Conservation (phyloP, 768 basidiomycete species). For the Lanmaoa pseudosensibilis region DNA sequence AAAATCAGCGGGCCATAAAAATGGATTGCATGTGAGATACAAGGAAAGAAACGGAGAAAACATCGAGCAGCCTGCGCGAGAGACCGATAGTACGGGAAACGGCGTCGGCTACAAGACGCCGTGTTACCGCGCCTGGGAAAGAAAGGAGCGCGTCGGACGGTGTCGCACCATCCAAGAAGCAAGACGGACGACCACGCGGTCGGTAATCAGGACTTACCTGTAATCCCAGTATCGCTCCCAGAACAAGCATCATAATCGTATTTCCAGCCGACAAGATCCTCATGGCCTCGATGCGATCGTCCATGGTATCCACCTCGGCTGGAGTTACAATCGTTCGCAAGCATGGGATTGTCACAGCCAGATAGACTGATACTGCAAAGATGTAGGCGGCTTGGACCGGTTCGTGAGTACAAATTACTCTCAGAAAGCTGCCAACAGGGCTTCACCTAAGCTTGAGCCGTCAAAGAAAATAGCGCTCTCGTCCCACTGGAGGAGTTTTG, state of each 20-base stretch:
- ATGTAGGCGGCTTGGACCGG: constrained; percentile 63
- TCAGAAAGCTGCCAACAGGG: neutral
- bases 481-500: constrained; percentile 84
- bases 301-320: constrained; percentile 51
- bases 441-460: constrained; percentile 79
- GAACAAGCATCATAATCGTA: constrained; percentile 71
- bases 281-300: constrained; percentile 76
- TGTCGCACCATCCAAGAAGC: constrained; percentile 5
- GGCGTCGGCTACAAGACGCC: constrained; percentile 16
- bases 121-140: constrained; percentile 11
- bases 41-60: constrained; percentile 12
- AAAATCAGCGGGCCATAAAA: constrained; percentile 9
- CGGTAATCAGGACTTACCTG: constrained; percentile 54
- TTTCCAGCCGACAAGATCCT: constrained; percentile 84
- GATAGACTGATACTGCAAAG: constrained; percentile 76
- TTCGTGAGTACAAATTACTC: constrained; percentile 12
- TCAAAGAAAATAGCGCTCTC: constrained; percentile 96
- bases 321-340: constrained; percentile 76
- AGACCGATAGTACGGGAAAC: neutral
- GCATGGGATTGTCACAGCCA: constrained; percentile 76
- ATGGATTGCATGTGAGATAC: constrained; percentile 5
- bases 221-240: constrained; percentile 63
- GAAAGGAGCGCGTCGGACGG: neutral
- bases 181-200: neutral
- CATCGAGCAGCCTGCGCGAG: neutral